phyloP scores from a whole-genome alignment of 306 rosid species.

The Mimosa pudica region DNA sequence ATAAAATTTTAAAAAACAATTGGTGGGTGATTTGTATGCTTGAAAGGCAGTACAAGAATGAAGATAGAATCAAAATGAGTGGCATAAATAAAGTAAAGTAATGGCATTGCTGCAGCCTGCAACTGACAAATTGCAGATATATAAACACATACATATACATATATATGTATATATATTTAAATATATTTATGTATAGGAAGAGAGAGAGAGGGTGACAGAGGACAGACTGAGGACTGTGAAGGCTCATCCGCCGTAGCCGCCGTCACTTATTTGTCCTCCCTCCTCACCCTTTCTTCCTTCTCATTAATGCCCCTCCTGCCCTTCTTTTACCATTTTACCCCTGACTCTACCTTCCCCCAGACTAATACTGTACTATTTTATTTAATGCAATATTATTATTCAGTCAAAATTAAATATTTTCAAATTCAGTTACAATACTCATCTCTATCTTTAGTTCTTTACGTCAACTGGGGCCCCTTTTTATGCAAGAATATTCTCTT shows the following conservation, averaged over 20 bases:
- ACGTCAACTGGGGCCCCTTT: too few species aligned
- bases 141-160: too few species aligned
- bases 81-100: not conserved
- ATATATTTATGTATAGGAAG: too few species aligned
- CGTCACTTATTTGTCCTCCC: not conserved
- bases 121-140: not conserved
- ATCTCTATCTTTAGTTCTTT: too few species aligned
- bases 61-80: not conserved
- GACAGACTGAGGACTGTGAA: not conserved
- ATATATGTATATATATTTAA: too few species aligned
- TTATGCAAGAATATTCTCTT: too few species aligned
- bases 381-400: too few species aligned
- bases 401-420: not conserved
- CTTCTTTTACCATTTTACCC: not conserved
- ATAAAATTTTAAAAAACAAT: too few species aligned
- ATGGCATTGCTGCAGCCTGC: conserved; percentile 3
- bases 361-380: too few species aligned
- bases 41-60: not conserved
- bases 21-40: too few species aligned
- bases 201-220: not conserved
- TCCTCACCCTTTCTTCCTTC: not conserved
- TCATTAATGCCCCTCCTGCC: not conserved
- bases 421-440: too few species aligned
- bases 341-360: not conserved
- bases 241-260: not conserved